A percentile compares a stretch with the other conserved stretches of the same genome.
These are phyloP conservation scores for Trichoderma afroharzianum DNA, from an alignment of 2,329 filamentous ascomycete genomes.

Conservation along the genomic window DNA sequence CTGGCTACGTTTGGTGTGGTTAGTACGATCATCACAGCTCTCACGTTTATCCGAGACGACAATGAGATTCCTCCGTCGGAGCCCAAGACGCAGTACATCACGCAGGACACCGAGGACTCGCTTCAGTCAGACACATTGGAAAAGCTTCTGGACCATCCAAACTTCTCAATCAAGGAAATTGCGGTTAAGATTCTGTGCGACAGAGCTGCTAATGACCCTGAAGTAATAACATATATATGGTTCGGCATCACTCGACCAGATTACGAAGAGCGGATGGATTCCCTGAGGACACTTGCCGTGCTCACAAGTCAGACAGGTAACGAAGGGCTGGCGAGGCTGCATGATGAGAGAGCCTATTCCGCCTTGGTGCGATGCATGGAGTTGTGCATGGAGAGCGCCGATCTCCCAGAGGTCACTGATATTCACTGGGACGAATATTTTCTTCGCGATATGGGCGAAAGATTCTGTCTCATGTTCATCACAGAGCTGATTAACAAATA, in stretches of 20 bases:
- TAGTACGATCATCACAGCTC: slow-evolving; percentile 53
- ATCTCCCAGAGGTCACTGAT: slow-evolving; percentile 51
- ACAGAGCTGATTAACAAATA: slow-evolving; percentile 58
- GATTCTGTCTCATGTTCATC: slow-evolving; percentile 56
- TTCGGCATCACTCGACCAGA: slow-evolving; percentile 56
- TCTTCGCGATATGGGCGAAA: slow-evolving; percentile 59
- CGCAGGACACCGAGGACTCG: slow-evolving; percentile 70
- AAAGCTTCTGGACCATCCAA: slow-evolving; percentile 66
- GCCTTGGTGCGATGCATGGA: slow-evolving; percentile 60
- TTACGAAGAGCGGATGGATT: slow-evolving; percentile 56
- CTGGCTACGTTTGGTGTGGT: slow-evolving; percentile 58
- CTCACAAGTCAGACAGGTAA: slow-evolving; percentile 42
- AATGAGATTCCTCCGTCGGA: slow-evolving; percentile 63
- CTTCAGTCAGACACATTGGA: slow-evolving; percentile 63
- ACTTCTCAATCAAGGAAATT: slow-evolving; percentile 67
- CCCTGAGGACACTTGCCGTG: slow-evolving; percentile 53
- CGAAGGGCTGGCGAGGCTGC: slow-evolving; percentile 43
- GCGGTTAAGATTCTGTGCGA: slow-evolving; percentile 58
- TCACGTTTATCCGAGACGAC: slow-evolving; percentile 58
- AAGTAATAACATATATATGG: slow-evolving; percentile 49
- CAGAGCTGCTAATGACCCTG: slow-evolving; percentile 55
- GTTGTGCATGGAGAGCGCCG: slow-evolving; percentile 48
- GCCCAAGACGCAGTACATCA: slow-evolving; percentile 69
- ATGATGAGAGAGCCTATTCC: slow-evolving; percentile 49
- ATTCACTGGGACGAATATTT: slow-evolving; percentile 60